Evolutionary conservation across 2,329 filamentous ascomycete species (phyloP).

Genomic region (Apiospora phragmitis): DNA sequence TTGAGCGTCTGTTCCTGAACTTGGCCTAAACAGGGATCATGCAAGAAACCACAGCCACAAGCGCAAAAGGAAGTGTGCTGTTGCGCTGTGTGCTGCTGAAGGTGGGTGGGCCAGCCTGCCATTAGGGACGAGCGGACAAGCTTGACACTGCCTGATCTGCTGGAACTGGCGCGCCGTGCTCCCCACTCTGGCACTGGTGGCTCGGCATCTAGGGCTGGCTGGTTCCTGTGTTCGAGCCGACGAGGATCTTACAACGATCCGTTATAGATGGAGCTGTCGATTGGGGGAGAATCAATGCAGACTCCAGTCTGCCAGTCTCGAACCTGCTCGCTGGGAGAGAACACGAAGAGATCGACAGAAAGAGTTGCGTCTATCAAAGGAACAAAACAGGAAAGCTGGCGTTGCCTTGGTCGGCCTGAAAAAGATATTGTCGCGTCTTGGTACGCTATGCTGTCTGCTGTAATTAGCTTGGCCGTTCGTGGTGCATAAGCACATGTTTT

Average conservation of each 20-base stretch:
- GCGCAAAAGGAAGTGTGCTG: not conserved
- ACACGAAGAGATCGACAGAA: not conserved
- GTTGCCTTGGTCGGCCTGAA: not conserved
- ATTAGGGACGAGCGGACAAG: not conserved
- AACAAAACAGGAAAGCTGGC: not conserved
- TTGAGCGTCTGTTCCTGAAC: conserved; percentile 11
- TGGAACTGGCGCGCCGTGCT: not conserved
- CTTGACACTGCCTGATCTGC: not conserved
- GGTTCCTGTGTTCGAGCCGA: not conserved
- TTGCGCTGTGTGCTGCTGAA: not conserved
- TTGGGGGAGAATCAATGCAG: not conserved
- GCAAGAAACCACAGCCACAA: conserved; percentile 4
- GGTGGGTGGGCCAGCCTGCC: not conserved
- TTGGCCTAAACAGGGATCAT: conserved; percentile 9
- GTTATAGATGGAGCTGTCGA: conserved; percentile 5
- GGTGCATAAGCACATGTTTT: not conserved
- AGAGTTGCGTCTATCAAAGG: not conserved
- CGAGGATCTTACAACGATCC: conserved; percentile 7
- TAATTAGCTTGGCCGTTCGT: not conserved
- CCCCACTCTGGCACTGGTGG: not conserved
- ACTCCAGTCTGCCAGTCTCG: not conserved
- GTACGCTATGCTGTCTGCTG: not conserved
- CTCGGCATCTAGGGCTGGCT: not conserved
- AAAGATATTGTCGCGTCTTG: not conserved
- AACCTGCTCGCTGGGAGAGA: not conserved